phyloP scores from a whole-genome alignment of 164 flowering plant species.

The Taxillus chinensis region DNA sequence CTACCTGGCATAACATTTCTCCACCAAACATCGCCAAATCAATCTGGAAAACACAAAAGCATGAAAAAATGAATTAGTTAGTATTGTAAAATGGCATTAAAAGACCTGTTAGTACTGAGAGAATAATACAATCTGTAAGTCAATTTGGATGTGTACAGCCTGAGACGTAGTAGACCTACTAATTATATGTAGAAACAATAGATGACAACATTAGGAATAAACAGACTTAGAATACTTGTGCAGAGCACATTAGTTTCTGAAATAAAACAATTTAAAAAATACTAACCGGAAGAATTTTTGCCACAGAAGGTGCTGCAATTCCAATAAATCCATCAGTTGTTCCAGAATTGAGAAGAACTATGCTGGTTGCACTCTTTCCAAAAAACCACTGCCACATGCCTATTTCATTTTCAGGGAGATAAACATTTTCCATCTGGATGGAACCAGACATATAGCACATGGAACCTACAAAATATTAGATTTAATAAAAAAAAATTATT shows the following conservation, averaged over 20 bases:
- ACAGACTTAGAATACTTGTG: too few species aligned
- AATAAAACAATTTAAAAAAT: too few species aligned
- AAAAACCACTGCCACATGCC: slow-evolving; percentile 94
- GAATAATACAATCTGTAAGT: too few species aligned
- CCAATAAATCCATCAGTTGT: slow-evolving; percentile 88
- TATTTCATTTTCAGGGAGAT: slow-evolving; percentile 80
- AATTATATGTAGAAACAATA: too few species aligned
- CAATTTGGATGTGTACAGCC: too few species aligned
- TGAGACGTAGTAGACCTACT: too few species aligned
- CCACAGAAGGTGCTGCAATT: slow-evolving; percentile 91
- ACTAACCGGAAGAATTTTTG: slow-evolving; percentile 87
- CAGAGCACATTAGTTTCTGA: too few species aligned
- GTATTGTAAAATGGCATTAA: neutral
- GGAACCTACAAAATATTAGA: slow-evolving; percentile 44
- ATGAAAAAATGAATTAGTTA: slow-evolving; percentile 1
- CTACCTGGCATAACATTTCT: slow-evolving; percentile 90
- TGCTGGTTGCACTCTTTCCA: slow-evolving; percentile 68
- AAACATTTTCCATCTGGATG: slow-evolving; percentile 75
- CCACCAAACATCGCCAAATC: slow-evolving; percentile 92
- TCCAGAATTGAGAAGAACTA: slow-evolving; percentile 66
- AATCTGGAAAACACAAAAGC: slow-evolving; percentile 39
- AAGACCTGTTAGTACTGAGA: too few species aligned
- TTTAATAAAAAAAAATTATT: too few species aligned
- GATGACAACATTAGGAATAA: too few species aligned
- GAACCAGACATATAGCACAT: slow-evolving; percentile 97